These are phyloP conservation scores for Turritis glabra DNA, from an alignment of 345 rosid species.

Conservation along the genomic window DNA sequence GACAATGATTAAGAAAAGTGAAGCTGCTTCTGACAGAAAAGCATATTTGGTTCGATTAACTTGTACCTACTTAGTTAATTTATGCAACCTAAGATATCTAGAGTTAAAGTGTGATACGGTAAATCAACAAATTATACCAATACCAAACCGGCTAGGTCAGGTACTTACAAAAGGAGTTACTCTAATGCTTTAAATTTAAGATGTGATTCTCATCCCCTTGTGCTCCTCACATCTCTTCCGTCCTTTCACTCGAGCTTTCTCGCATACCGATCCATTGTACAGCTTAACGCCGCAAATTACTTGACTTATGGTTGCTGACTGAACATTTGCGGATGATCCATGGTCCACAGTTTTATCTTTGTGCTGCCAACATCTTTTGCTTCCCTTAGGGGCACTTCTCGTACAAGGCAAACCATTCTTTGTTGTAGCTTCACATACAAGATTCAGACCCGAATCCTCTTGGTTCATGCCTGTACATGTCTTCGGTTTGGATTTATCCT, in stretches of 20 bases:
- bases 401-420: constrained; percentile 37
- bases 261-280: constrained; percentile 28
- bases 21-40: constrained; percentile 13
- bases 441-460: background rate
- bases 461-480: constrained; percentile 9
- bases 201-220: constrained; percentile 43
- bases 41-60: background rate
- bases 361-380: constrained; percentile 42
- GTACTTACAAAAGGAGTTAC: constrained; percentile 20
- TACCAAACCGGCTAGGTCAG: constrained; percentile 1
- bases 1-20: background rate
- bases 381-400: constrained; percentile 24
- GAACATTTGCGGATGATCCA: constrained; percentile 22
- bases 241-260: constrained; percentile 34
- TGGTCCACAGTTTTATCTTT: constrained; percentile 18
- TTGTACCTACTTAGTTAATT: constrained; percentile 12
- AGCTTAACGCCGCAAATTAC: constrained; percentile 38
- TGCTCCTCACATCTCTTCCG: constrained; percentile 39
- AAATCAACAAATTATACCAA: constrained; percentile 6
- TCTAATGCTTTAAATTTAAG: constrained; percentile 13
- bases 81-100: background rate
- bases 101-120: constrained; percentile 3
- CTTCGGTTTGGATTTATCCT: background rate
- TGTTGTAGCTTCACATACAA: constrained; percentile 33
- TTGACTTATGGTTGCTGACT: constrained; percentile 12